Conservation (phyloP, 257 asterid species). For the Lycium barbarum region DNA sequence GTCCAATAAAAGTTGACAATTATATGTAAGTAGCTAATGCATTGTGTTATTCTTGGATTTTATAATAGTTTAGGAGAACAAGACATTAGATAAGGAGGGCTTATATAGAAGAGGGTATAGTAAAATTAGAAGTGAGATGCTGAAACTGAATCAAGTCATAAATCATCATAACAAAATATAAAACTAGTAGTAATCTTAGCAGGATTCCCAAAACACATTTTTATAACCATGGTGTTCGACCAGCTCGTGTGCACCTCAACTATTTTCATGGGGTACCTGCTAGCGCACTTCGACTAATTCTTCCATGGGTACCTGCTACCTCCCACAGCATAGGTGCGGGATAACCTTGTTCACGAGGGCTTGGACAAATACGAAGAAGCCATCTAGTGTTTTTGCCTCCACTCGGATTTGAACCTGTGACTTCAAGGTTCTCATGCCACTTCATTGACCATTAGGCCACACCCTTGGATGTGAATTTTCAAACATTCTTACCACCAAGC, state of each 20-base stretch:
- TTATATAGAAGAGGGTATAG: background rate
- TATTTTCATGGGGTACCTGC: too few relatives aligned
- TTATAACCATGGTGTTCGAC: background rate
- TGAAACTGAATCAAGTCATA: background rate
- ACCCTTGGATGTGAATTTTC: background rate
- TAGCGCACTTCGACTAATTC: too few relatives aligned
- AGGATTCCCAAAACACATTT: background rate
- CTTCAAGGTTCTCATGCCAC: background rate
- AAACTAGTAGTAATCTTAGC: background rate
- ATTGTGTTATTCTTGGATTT: background rate
- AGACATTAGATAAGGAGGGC: background rate
- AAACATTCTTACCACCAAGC: background rate
- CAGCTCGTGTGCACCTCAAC: too few relatives aligned
- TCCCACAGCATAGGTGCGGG: background rate
- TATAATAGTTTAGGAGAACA: background rate
- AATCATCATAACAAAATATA: background rate
- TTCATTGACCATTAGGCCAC: background rate
- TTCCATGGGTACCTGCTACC: too few relatives aligned
- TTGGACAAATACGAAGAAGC: background rate
- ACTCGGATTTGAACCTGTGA: background rate
- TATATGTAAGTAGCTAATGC: background rate
- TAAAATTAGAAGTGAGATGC: background rate
- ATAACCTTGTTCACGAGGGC: background rate
- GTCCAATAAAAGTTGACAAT: background rate
- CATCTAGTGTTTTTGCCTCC: background rate